Percentiles rank a stretch among this genome's conserved stretches.
Conservation (phyloP, 2,329 filamentous ascomycete species). For the Fonsecaea nubica region DNA sequence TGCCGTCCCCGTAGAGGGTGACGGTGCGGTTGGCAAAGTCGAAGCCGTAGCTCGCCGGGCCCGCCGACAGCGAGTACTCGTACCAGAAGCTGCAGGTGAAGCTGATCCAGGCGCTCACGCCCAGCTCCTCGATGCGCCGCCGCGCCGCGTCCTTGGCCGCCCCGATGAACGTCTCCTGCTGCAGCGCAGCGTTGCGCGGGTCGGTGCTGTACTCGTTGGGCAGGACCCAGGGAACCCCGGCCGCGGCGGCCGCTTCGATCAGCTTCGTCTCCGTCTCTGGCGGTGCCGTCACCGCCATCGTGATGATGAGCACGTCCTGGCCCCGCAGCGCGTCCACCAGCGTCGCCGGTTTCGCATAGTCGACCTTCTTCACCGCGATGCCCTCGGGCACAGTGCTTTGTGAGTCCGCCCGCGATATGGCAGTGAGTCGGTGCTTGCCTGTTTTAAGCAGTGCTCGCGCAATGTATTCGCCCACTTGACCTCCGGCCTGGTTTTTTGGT, state of each 20-base stretch:
- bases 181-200: slow-evolving; percentile 42
- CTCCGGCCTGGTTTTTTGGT: slow-evolving; percentile 56
- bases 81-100: slow-evolving; percentile 61
- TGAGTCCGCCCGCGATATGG: slow-evolving; percentile 58
- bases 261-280: slow-evolving; percentile 58
- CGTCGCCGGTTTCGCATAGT: slow-evolving; percentile 57
- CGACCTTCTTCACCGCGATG: slow-evolving; percentile 42
- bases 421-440: slow-evolving; percentile 61
- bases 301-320: slow-evolving; percentile 66
- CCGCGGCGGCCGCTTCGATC: slow-evolving; percentile 61
- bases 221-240: slow-evolving; percentile 62
- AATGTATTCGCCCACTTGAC: slow-evolving; percentile 54
- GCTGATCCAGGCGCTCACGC: slow-evolving; percentile 53
- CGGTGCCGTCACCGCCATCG: slow-evolving; percentile 56
- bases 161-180: slow-evolving; percentile 49
- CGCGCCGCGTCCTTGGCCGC: slow-evolving; percentile 37
- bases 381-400: slow-evolving; percentile 53
- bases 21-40: slow-evolving; percentile 54
- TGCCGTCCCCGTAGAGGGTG: slow-evolving; percentile 64
- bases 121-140: slow-evolving; percentile 51
- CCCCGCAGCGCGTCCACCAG: slow-evolving; percentile 59
- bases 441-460: slow-evolving; percentile 51
- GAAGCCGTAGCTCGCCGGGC: slow-evolving; percentile 54
- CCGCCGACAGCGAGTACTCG: slow-evolving; percentile 56
- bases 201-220: slow-evolving; percentile 57